Evolutionary conservation across 305 asterid species (phyloP).

Genomic region (Euphrasia arctica): DNA sequence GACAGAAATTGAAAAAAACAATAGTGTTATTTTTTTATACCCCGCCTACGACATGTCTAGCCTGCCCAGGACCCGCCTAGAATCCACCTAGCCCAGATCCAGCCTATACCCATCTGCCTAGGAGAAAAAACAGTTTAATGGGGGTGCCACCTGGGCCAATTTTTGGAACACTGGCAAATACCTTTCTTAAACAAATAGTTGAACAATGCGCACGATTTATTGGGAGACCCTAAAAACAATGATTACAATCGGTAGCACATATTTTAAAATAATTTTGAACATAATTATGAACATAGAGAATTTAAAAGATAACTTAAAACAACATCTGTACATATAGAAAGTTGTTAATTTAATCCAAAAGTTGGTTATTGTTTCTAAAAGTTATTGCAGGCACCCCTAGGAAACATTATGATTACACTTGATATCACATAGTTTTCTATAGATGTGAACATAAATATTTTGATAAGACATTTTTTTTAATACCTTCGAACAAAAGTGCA

Average conservation of each 20-base stretch:
- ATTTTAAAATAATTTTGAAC: not conserved
- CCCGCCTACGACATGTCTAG: too few relatives aligned
- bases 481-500: not conserved
- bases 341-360: not conserved
- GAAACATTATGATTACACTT: not conserved
- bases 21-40: too few relatives aligned
- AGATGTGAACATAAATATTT: not conserved
- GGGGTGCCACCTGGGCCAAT: too few relatives aligned
- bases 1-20: too few relatives aligned
- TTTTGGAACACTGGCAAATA: not conserved
- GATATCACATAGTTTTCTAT: not conserved
- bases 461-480: not conserved
- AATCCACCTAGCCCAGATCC: too few relatives aligned
- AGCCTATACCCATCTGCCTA: too few relatives aligned
- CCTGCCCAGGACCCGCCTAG: too few relatives aligned
- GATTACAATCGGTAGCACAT: not conserved
- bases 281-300: not conserved
- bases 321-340: not conserved
- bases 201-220: not conserved
- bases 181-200: not conserved
- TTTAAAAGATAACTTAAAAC: not conserved
- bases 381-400: not conserved
- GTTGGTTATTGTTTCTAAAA: not conserved
- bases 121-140: too few relatives aligned
- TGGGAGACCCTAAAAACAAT: not conserved